Percentiles rank a stretch among this genome's conserved stretches.
These are phyloP conservation scores for Fusarium brevicatenulatum DNA, from an alignment of 2,329 filamentous ascomycete genomes.

Conservation along the genomic window DNA sequence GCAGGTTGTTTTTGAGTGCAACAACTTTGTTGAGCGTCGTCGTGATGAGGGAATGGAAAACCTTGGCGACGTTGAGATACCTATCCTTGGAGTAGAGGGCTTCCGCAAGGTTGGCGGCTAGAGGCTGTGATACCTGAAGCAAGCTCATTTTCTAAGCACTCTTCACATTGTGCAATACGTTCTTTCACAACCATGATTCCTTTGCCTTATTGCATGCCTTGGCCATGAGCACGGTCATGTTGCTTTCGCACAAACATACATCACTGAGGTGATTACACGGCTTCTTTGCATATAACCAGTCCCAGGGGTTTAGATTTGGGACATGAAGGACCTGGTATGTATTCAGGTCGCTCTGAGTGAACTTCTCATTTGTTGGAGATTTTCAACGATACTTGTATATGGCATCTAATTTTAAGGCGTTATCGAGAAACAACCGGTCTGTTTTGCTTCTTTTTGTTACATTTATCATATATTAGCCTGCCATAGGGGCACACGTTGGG, in stretches of 20 bases:
- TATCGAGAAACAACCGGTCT: slow-evolving; percentile 26
- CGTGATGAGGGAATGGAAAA: slow-evolving; percentile 76
- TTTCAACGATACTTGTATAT: slow-evolving; percentile 24
- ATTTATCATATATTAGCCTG: slow-evolving; percentile 20
- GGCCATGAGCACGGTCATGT: slow-evolving; percentile 20
- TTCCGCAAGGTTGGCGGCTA: slow-evolving; percentile 52
- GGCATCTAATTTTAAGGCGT: slow-evolving; percentile 34
- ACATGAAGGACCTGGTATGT: slow-evolving; percentile 15
- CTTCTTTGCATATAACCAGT: slow-evolving; percentile 17
- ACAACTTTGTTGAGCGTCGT: slow-evolving; percentile 81
- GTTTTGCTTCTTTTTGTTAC: slow-evolving; percentile 18
- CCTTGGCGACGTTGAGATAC: slow-evolving; percentile 73
- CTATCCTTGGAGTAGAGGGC: slow-evolving; percentile 54
- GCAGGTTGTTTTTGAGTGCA: slow-evolving; percentile 79
- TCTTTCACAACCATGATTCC: slow-evolving; percentile 15
- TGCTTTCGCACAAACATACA: slow-evolving; percentile 31
- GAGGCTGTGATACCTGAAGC: slow-evolving; percentile 1
- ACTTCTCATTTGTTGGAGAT: slow-evolving; percentile 29
- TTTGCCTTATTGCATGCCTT: slow-evolving; percentile 11
- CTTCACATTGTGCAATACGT: background rate
- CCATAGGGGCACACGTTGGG: slow-evolving; percentile 5
- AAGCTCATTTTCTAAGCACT: slow-evolving; percentile 1
- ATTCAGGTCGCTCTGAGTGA: slow-evolving; percentile 23
- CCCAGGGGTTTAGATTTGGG: slow-evolving; percentile 1
- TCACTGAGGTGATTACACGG: slow-evolving; percentile 21